Evolutionary conservation across 192 early-diverging fungal genomes (phyloP).

Genomic region (Rhizoclosmatium globosum): DNA sequence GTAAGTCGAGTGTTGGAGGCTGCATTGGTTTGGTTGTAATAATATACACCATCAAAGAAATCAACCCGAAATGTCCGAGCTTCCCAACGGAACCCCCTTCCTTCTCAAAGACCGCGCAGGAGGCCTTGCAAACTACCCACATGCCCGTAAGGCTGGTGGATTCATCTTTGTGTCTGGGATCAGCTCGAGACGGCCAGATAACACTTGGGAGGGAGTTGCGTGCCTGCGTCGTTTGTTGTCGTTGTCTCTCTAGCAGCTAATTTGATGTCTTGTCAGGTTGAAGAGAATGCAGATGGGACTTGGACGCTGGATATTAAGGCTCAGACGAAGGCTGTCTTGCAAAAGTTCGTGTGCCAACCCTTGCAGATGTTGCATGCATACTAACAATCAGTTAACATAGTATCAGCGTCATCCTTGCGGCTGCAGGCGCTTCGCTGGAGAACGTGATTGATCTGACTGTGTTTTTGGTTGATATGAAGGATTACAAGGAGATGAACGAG

Average conservation of each 20-base stretch:
- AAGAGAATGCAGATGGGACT: conserved; percentile 59
- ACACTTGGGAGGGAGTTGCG: conserved; percentile 59
- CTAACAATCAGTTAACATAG: conserved; percentile 35
- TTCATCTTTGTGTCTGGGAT: conserved; percentile 72
- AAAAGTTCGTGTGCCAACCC: conserved; percentile 54
- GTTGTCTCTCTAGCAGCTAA: too few species aligned
- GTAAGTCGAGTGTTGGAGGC: too few species aligned
- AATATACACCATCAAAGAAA: too few species aligned
- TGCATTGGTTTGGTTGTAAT: too few species aligned
- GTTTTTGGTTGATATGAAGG: conserved; percentile 74
- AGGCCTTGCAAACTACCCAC: conserved; percentile 73
- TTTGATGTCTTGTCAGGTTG: conserved; percentile 41
- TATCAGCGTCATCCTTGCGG: conserved; percentile 65
- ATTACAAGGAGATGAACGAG: conserved; percentile 71
- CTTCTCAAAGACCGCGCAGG: conserved; percentile 60
- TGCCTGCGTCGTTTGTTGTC: not conserved
- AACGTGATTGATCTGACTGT: conserved; percentile 77
- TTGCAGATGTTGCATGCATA: not conserved
- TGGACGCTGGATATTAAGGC: conserved; percentile 64
- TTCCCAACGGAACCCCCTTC: conserved; percentile 58
- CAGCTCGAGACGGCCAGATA: conserved; percentile 63
- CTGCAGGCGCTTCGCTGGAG: conserved; percentile 60
- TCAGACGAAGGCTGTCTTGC: conserved; percentile 71
- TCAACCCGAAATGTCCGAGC: not conserved
- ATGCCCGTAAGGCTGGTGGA: conserved; percentile 62